phyloP scores from a whole-genome alignment of 2,329 filamentous ascomycete genomes.

The Emydomyces testavorans region DNA sequence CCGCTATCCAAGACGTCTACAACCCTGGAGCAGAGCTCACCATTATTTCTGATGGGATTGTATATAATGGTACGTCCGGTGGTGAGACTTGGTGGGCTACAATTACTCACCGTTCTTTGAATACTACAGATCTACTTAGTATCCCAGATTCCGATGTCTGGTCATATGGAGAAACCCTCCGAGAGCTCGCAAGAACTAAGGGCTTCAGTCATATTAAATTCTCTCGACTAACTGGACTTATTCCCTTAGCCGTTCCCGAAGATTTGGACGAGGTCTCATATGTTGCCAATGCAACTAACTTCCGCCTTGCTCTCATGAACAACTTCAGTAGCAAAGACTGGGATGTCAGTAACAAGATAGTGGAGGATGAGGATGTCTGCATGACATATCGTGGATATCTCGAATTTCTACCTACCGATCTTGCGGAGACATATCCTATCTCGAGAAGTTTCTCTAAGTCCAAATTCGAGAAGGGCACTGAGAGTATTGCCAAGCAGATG shows the following conservation, averaged over 20 bases:
- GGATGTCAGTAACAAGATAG: background rate
- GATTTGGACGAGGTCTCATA: slow-evolving; percentile 4
- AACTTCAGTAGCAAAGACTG: slow-evolving; percentile 1
- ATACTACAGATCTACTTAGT: background rate
- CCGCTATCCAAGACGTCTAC: slow-evolving; percentile 3
- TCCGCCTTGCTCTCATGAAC: slow-evolving; percentile 6
- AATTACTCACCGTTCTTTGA: background rate
- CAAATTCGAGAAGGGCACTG: background rate
- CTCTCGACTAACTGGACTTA: background rate
- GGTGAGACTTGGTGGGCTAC: background rate
- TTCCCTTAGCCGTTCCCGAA: background rate
- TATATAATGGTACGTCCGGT: slow-evolving; percentile 1
- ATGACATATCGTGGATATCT: slow-evolving; percentile 2
- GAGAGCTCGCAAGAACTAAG: background rate
- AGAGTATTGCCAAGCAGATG: slow-evolving; percentile 3
- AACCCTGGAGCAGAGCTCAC: slow-evolving; percentile 1
- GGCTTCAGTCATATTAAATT: slow-evolving; percentile 3
- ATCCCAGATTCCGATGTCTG: slow-evolving; percentile 1
- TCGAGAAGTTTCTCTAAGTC: background rate
- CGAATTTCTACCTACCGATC: background rate
- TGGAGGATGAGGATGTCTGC: slow-evolving; percentile 1
- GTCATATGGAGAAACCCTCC: slow-evolving; percentile 1
- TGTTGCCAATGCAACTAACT: slow-evolving; percentile 7
- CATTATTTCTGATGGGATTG: slow-evolving; percentile 3
- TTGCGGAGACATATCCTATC: background rate